Evolutionary conservation across 2,329 filamentous ascomycete species (phyloP), one percentile per base, ranked within the genome.

Genomic region (Exutisphaerella laricina): DNA sequence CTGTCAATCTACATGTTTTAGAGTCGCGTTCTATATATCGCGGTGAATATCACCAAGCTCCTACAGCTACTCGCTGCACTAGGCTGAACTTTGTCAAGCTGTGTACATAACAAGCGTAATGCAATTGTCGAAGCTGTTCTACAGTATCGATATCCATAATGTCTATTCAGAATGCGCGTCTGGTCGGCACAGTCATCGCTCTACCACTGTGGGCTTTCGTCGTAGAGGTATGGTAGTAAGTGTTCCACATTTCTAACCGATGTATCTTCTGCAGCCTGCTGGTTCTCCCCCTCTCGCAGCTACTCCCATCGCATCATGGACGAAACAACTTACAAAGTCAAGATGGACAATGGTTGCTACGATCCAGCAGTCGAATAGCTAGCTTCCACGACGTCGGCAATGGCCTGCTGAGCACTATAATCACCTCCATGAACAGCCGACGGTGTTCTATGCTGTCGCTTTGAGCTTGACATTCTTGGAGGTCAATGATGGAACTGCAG

Each of bases 391-490:
- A n/a, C 42, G 44, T 22, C 45, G 45, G 13, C 40, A 45, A 20
- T 50, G 34, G 29, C 46, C 49, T n/a, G 49, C 49, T 4, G 43
- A 54, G 10, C 52, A 53, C 34, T 54, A 43, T 36, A 51, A 47
- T 17, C 51, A 54, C 29, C 31, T 54, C 12, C 49, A 52, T 22
- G 51, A 54, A 20, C 51, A 54, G 34, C 51, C 51, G 8, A 54
- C 51, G 1, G 62, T 66, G 30, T 72, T 72, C 58, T 71, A 70
- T 55, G 67, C 66, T 13, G 46, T 60, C 2, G 47, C 52, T 2
- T 54, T 71, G 5, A 58, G 60, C 1, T 48, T 71, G 25, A 64
- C 64, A 1, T 33, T 64, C 14, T 39, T 64, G 22, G 56, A 54
- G n/a, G 50, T 49, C 3, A 36, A 48, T 8, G 55, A 57, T 46